phyloP scores from a whole-genome alignment of 192 early-diverging fungal genomes.

The Coemansia guatemalensis region DNA sequence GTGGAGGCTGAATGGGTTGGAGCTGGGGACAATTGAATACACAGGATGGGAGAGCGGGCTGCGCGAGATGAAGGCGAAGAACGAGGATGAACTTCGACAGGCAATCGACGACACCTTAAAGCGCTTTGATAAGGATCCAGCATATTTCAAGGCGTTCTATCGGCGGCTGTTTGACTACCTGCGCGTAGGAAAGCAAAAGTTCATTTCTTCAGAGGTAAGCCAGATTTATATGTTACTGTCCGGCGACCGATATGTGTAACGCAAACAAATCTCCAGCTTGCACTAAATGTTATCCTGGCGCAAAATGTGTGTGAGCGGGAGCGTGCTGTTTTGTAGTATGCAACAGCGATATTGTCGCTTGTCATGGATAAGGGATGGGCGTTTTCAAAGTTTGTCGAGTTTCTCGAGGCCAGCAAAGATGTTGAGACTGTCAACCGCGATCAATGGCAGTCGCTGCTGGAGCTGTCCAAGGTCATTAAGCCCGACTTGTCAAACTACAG shows the following conservation, averaged over 20 bases:
- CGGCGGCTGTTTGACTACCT: constrained; percentile 37
- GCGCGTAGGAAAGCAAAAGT: constrained; percentile 23
- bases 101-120: constrained; percentile 7
- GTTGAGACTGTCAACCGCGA: constrained; percentile 41
- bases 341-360: constrained; percentile 25
- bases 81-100: constrained; percentile 12
- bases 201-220: constrained; percentile 35
- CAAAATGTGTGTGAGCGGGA: neutral
- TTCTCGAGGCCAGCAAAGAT: constrained; percentile 25
- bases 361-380: constrained; percentile 20
- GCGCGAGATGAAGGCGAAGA: constrained; percentile 18
- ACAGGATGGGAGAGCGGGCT: constrained; percentile 25
- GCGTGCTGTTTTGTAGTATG: constrained; percentile 28
- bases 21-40: constrained; percentile 32
- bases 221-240: no score
- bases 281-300: no score
- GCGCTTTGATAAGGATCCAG: constrained; percentile 10
- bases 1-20: constrained; percentile 40
- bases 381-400: constrained; percentile 39
- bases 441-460: constrained; percentile 50
- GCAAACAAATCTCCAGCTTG: no score
- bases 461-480: constrained; percentile 25
- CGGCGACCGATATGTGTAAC: no score
- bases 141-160: constrained; percentile 35
- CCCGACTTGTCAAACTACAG: constrained; percentile 29